Evolutionary conservation across 2,329 filamentous ascomycete species (phyloP).

Genomic region (Escovopsis sp.): DNA sequence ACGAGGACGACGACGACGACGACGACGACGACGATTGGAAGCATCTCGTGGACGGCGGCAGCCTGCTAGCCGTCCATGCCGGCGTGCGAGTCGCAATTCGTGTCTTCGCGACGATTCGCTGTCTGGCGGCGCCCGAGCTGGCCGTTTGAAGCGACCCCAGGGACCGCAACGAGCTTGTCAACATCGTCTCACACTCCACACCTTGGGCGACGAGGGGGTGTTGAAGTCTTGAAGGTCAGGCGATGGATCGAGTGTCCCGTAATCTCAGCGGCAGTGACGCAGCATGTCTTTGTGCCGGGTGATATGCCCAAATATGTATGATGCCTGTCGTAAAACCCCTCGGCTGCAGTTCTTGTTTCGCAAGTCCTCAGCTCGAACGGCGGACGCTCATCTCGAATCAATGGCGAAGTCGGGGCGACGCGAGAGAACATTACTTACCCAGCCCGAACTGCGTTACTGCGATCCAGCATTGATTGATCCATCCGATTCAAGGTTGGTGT

Average conservation of each 20-base stretch:
- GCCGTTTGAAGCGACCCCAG: slow-evolving; percentile 5
- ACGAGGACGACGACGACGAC: slow-evolving; percentile 12
- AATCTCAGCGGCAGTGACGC: too few species aligned
- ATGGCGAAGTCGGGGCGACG: too few species aligned
- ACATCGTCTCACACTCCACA: not conserved
- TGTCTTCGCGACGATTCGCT: slow-evolving; percentile 6
- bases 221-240: not conserved
- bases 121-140: not conserved
- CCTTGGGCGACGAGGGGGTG: not conserved
- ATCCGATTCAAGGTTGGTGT: not conserved
- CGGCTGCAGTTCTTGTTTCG: too few species aligned
- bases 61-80: slow-evolving; percentile 6
- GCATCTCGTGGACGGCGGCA: slow-evolving; percentile 5
- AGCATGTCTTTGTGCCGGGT: too few species aligned
- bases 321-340: too few species aligned
- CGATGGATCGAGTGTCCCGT: not conserved
- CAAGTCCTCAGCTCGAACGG: too few species aligned
- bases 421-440: too few species aligned
- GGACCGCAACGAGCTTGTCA: slow-evolving; percentile 1
- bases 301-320: too few species aligned
- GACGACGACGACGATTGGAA: slow-evolving; percentile 12
- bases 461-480: too few species aligned
- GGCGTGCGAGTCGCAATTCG: slow-evolving; percentile 6
- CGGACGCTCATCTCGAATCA: too few species aligned
- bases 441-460: too few species aligned